Evolutionary conservation across 805 yeast species (phyloP), one percentile per base, ranked within the genome.

Genomic region (Metschnikowia shivogae): DNA sequence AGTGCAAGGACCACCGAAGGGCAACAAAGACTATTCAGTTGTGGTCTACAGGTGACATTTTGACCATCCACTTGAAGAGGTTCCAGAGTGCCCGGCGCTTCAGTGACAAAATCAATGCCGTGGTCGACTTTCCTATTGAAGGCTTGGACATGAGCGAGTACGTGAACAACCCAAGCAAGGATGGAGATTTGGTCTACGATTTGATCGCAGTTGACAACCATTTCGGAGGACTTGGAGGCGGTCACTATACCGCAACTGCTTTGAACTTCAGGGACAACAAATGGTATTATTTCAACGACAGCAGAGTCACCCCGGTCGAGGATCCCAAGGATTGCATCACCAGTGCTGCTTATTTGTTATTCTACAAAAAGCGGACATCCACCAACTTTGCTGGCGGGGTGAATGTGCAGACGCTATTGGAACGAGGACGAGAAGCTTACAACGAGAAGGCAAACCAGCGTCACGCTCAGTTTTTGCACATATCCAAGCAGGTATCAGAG

Each of bases 191-290:
- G n/a, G 60, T 86, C 1, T 92, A 92, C 63, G 98, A 93, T 60
- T 69, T 93, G 50, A 74, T 87, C 56, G 98, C 93, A 0, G 97
- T 93, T 19, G 98, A 90, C 61, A 93, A 92, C 61, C 99, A 93
- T 60, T 89, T 76, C 61, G 99, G 98, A 41, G 97, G 97, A 0
- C 70, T 92, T 14, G 97, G 98, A 0, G 98, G 98, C 4, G 98
- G 99, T 1, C 98, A 93, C 68, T 92, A 93, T 64, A 93, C 99
- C 1, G 86, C 98, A 0, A 84, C 81, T 57, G 96, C 79, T 0
- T 85, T 84, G 61, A 90, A 90, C 58, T 83, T 80, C 62, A 72
- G 80, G 35, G 95, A 87, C 57, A 68, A 68, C 17, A 73, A 80
- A 46, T 93, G 98, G 98, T 89, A 89, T 60, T 86, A 89, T 60